phyloP scores from a whole-genome alignment of 148 eudicot genomes.

The Camellia sinensis region DNA sequence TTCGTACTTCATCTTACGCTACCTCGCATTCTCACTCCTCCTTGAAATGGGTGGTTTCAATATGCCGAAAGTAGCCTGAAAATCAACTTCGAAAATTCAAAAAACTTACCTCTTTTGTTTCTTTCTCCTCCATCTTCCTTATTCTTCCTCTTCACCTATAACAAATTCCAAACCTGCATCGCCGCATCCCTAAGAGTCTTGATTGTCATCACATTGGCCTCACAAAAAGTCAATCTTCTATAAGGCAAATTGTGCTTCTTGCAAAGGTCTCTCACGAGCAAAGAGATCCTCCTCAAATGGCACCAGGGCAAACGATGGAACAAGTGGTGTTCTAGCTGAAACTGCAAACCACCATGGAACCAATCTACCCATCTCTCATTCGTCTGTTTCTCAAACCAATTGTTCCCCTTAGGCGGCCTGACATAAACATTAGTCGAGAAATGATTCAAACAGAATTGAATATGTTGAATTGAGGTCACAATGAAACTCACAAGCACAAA shows the following conservation, averaged over 20 bases:
- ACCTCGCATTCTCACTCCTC: no score
- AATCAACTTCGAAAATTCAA: no score
- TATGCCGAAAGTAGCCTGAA: no score
- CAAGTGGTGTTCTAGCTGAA: conserved; percentile 92
- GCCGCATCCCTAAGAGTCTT: conserved; percentile 70
- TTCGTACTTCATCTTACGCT: no score
- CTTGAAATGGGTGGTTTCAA: no score
- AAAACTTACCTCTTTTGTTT: no score
- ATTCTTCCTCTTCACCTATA: conserved; percentile 36
- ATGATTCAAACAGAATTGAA: conserved; percentile 79
- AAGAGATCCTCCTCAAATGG: conserved; percentile 72
- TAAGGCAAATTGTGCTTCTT: conserved; percentile 92
- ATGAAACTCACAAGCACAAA: conserved; percentile 70
- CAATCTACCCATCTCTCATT: conserved; percentile 83
- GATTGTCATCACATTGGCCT: conserved; percentile 67
- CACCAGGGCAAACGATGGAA: conserved; percentile 81
- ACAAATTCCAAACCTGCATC: conserved; percentile 63
- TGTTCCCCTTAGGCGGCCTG: conserved; percentile 68
- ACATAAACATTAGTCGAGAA: conserved; percentile 79
- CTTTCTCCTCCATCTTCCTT: no score
- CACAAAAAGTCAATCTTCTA: conserved; percentile 62
- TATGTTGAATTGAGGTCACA: conserved; percentile 65
- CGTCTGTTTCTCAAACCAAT: conserved; percentile 92
- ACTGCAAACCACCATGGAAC: conserved; percentile 85
- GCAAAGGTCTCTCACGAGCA: conserved; percentile 63